phyloP scores from a whole-genome alignment of 2,329 filamentous ascomycete genomes.

The Xylariaceae sp. region DNA sequence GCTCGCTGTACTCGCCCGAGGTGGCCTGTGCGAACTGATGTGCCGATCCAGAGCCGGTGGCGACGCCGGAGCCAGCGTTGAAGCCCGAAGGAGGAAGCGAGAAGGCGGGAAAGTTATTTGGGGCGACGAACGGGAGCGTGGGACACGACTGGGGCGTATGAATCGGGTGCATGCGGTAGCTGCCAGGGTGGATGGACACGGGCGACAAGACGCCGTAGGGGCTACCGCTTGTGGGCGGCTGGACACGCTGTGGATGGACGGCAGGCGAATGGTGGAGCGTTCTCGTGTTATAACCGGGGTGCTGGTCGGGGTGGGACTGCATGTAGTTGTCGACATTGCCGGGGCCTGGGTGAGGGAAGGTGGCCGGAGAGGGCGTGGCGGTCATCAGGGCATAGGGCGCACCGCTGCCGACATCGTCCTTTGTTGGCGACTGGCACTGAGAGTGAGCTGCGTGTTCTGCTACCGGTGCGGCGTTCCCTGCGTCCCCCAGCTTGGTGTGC shows the following conservation, averaged over 20 bases:
- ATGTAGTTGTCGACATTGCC: slow-evolving; percentile 39
- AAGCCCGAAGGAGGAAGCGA: slow-evolving; percentile 58
- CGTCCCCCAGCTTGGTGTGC: slow-evolving; percentile 38
- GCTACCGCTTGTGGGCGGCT: slow-evolving; percentile 42
- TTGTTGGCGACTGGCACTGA: slow-evolving; percentile 43
- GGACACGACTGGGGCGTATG: slow-evolving; percentile 41
- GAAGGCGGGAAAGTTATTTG: slow-evolving; percentile 59
- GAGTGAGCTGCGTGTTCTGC: slow-evolving; percentile 36
- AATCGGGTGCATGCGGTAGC: slow-evolving; percentile 42
- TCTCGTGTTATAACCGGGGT: slow-evolving; percentile 30
- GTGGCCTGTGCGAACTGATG: slow-evolving; percentile 35
- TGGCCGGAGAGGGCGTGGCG: slow-evolving; percentile 37
- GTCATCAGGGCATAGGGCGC: slow-evolving; percentile 44
- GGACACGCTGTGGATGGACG: slow-evolving; percentile 40
- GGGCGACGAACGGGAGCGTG: slow-evolving; percentile 46
- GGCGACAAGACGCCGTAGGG: slow-evolving; percentile 50
- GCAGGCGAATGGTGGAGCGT: slow-evolving; percentile 38
- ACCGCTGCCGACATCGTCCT: slow-evolving; percentile 35
- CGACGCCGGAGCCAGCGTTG: slow-evolving; percentile 34
- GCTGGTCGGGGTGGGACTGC: slow-evolving; percentile 36
- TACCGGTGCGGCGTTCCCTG: slow-evolving; percentile 32
- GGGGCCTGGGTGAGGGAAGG: slow-evolving; percentile 31
- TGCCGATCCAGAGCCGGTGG: slow-evolving; percentile 31
- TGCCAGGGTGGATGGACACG: slow-evolving; percentile 42
- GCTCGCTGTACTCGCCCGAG: slow-evolving; percentile 42